These are phyloP conservation scores for Penicillium bialowiezense DNA, from an alignment of 495 filamentous ascomycete genomes.

Conservation along the genomic window DNA sequence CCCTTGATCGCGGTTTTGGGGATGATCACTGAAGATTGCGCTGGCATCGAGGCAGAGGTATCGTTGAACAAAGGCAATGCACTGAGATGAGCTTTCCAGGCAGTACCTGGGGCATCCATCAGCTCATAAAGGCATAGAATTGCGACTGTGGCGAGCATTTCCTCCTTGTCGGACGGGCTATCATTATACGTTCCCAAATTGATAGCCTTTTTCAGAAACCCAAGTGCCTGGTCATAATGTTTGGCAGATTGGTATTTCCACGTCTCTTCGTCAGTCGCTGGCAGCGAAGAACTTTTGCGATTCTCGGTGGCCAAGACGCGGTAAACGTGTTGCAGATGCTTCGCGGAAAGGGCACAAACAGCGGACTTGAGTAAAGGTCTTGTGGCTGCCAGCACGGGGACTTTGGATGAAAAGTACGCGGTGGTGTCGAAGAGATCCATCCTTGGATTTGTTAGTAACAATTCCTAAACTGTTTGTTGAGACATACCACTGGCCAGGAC, in stretches of 20 bases:
- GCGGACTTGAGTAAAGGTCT: constrained; percentile 16
- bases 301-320: neutral
- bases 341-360: constrained; percentile 20
- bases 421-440: constrained; percentile 23
- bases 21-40: constrained; percentile 9
- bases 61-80: constrained; percentile 16
- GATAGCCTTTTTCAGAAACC: constrained; percentile 15
- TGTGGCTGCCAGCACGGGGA: constrained; percentile 16
- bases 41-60: constrained; percentile 1
- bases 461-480: neutral
- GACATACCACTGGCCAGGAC: constrained; percentile 18
- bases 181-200: constrained; percentile 3
- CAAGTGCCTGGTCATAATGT: constrained; percentile 21
- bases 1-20: constrained; percentile 13
- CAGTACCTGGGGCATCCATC: constrained; percentile 21
- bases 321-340: constrained; percentile 13
- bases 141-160: constrained; percentile 24
- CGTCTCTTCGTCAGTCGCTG: constrained; percentile 9
- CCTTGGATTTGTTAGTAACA: constrained; percentile 4
- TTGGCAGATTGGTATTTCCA: constrained; percentile 21
- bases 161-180: constrained; percentile 12
- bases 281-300: neutral
- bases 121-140: constrained; percentile 22
- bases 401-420: constrained; percentile 19
- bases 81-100: constrained; percentile 22